Evolutionary conservation across 1,284 basidiomycete genomes (phyloP).

Genomic region (Termitomyces sp.): DNA sequence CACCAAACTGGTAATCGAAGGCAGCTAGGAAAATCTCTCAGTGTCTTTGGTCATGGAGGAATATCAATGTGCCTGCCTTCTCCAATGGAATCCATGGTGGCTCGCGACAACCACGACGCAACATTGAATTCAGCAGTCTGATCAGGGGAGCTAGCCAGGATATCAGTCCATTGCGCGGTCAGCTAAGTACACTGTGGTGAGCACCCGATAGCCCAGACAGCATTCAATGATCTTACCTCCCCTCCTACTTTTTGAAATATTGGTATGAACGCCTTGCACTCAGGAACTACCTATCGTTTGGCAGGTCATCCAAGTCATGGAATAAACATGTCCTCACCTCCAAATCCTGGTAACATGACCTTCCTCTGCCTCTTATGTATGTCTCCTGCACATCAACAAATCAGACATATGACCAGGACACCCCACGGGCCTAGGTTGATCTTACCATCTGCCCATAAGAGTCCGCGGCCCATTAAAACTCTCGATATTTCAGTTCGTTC

Average conservation of each 20-base stretch:
- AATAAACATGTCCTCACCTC: constrained; percentile 18
- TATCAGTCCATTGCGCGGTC: constrained; percentile 36
- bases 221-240: constrained; percentile 28
- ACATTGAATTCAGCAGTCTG: constrained; percentile 34
- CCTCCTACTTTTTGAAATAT: constrained; percentile 43
- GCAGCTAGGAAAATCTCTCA: constrained; percentile 28
- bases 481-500: constrained; percentile 39
- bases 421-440: neutral
- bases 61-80: constrained; percentile 29
- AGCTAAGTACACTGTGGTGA: constrained; percentile 24
- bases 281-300: constrained; percentile 26
- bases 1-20: constrained; percentile 46
- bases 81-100: constrained; percentile 43
- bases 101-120: constrained; percentile 38
- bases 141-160: constrained; percentile 31
- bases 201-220: neutral
- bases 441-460: constrained; percentile 35
- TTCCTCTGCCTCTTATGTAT: constrained; percentile 41
- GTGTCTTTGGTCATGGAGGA: neutral
- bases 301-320: neutral
- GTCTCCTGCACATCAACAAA: constrained; percentile 26
- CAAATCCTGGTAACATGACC: constrained; percentile 43
- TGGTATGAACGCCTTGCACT: constrained; percentile 44
- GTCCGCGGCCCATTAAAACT: constrained; percentile 38
- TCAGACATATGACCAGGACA: constrained; percentile 2